Evolutionary conservation across 345 rosid genomes (phyloP).

Genomic region (Angophora floribunda): DNA sequence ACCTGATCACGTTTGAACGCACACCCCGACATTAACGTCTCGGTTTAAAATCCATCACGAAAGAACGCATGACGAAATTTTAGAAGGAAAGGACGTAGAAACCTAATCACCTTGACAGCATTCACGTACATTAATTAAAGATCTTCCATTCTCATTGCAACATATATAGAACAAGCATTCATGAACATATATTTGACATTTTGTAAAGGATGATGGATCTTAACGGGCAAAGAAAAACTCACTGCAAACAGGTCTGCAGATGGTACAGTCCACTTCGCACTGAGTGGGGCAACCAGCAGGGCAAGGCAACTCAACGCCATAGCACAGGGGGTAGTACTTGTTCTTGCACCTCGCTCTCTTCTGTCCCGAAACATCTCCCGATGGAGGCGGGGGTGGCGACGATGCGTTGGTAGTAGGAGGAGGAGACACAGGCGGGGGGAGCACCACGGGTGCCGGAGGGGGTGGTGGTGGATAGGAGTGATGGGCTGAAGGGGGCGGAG

Average conservation of each 20-base stretch:
- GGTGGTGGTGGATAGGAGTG: background rate
- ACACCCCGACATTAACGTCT: background rate
- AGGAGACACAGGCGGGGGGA: conserved; percentile 5
- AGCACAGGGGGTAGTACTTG: conserved; percentile 26
- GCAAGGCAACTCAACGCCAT: conserved; percentile 21
- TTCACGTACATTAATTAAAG: background rate
- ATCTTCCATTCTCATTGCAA: background rate
- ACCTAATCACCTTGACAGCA: background rate
- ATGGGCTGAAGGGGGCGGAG: conserved; percentile 1
- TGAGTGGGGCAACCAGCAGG: conserved; percentile 34
- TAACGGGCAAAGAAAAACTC: conserved; percentile 1
- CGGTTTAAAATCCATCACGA: background rate
- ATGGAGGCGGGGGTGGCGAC: background rate
- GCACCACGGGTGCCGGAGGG: background rate
- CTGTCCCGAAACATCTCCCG: conserved; percentile 12
- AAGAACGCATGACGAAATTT: background rate
- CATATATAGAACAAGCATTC: background rate
- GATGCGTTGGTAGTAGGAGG: too few relatives aligned
- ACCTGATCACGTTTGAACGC: conserved; percentile 12
- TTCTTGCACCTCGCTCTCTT: conserved; percentile 21
- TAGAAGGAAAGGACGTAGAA: background rate
- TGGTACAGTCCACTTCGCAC: conserved; percentile 44
- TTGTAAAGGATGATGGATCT: background rate
- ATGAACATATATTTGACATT: background rate
- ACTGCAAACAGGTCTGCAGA: conserved; percentile 51